A percentile compares a stretch with the other conserved stretches of the same genome.
Evolutionary conservation across 2,329 filamentous ascomycete genomes (phyloP).

Genomic region (Stagonosporopsis chrysanthemi): DNA sequence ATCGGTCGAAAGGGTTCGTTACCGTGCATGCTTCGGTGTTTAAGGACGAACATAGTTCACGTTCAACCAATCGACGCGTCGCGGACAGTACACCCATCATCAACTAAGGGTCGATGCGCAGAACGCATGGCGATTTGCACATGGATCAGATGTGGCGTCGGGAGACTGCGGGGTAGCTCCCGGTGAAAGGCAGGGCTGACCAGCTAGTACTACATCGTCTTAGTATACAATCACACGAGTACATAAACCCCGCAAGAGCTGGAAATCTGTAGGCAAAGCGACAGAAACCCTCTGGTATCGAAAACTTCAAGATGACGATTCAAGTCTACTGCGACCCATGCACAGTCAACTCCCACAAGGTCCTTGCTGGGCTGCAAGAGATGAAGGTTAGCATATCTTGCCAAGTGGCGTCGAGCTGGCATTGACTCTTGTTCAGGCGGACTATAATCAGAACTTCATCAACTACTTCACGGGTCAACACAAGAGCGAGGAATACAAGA

Average conservation of each 20-base stretch:
- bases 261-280: neutral
- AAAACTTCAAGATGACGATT: slow-evolving; percentile 20
- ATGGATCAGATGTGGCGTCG: neutral
- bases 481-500: slow-evolving; percentile 45
- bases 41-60: neutral
- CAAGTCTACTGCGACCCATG: slow-evolving; percentile 45
- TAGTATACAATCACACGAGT: slow-evolving; percentile 2
- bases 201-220: neutral
- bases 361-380: slow-evolving; percentile 51
- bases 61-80: neutral
- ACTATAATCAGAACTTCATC: slow-evolving; percentile 50
- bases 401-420: too few species aligned
- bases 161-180: slow-evolving; percentile 16
- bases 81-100: neutral
- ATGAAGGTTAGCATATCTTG: slow-evolving; percentile 28
- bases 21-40: neutral
- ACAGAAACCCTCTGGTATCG: neutral
- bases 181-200: slow-evolving; percentile 1
- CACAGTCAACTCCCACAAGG: slow-evolving; percentile 54
- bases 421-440: slow-evolving; percentile 13
- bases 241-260: slow-evolving; percentile 17
- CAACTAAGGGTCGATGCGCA: neutral
- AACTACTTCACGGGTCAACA: slow-evolving; percentile 53
- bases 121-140: neutral
- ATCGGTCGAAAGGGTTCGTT: slow-evolving; percentile 10